phyloP scores from a whole-genome alignment of 805 yeast species.

The Hanseniaspora lachancei region DNA sequence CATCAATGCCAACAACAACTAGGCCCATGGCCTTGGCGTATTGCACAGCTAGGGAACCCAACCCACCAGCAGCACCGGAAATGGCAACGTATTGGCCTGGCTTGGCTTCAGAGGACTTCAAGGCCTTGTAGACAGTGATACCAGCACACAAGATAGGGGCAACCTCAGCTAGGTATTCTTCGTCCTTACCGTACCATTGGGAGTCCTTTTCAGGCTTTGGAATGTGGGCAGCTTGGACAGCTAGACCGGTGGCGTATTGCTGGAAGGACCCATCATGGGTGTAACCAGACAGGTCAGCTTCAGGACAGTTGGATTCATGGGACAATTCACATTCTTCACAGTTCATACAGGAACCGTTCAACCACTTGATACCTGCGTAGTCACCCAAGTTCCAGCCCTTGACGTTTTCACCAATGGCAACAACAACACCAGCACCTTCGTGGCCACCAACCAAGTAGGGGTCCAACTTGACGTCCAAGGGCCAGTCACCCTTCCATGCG shows the following conservation, averaged over 20 bases:
- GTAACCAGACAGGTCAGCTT: slow-evolving; percentile 61
- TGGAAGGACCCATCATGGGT: slow-evolving; percentile 61
- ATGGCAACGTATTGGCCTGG: slow-evolving; percentile 66
- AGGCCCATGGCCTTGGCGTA: slow-evolving; percentile 66
- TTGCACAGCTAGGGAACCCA: slow-evolving; percentile 64
- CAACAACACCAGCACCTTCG: slow-evolving; percentile 64
- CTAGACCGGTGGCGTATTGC: slow-evolving; percentile 53
- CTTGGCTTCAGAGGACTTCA: slow-evolving; percentile 41
- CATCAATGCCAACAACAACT: slow-evolving; percentile 59
- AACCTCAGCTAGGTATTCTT: slow-evolving; percentile 41
- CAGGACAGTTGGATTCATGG: slow-evolving; percentile 52
- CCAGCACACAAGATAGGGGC: slow-evolving; percentile 59
- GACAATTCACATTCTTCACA: slow-evolving; percentile 52
- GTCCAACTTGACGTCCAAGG: slow-evolving; percentile 37
- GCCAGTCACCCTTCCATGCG: slow-evolving; percentile 94
- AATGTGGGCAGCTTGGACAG: slow-evolving; percentile 48
- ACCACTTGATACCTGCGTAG: slow-evolving; percentile 56
- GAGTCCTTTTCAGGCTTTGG: slow-evolving; percentile 25
- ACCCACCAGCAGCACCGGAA: slow-evolving; percentile 75
- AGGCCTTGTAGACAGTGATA: slow-evolving; percentile 55
- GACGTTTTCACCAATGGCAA: slow-evolving; percentile 47
- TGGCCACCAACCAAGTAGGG: slow-evolving; percentile 60
- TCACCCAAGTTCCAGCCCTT: slow-evolving; percentile 52
- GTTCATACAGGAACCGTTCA: slow-evolving; percentile 51
- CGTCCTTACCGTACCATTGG: slow-evolving; percentile 18